Base-by-base conservation (phyloP, 495 filamentous ascomycete genomes). In the Terfezia boudieri region DNA sequence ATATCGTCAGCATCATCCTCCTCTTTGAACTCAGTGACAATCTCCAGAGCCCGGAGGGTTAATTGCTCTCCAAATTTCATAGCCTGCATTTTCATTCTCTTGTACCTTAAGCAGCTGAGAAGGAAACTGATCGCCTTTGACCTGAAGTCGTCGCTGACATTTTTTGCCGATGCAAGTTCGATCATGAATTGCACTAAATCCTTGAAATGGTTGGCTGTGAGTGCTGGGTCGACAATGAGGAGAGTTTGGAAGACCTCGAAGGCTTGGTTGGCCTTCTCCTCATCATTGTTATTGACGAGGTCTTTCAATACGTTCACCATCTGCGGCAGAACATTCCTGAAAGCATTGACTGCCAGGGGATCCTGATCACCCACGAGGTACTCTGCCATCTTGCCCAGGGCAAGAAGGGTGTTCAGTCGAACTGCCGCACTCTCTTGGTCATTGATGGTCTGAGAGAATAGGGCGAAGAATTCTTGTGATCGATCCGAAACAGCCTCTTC, bases 191-290 rank as follows among this genome's bases (percentile, higher is more conserved):
- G 78, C 50, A 96, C 71, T 35, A 98, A 73, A 63, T 95, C 83
- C 67, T 81, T 83, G 67, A 99, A 87, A 69, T 94, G 86, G 37
- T 74, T 72, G 56, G 79, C 83, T 26, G 95, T 70, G 35, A 96
- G 73, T n/a, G 81, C 75, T 23, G 82, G 79, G 61, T 96, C 88
- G 64, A 84, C 93, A 56, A 84, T 84, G 36, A 98, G 74, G 56
- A 96, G 76, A 36, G 84, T 94, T 70, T 98, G 92, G 75, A 98
- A 94, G 52, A 95, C 88, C 67, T 98, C 90, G 62, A 98, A 98
- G 7, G 81, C 82, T 62, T 89, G 82, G 68, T 85, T 83, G 51
- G 81, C 76, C 57, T 80, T 81, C 59, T 92, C 88, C 57, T 94
- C 89, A 62, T 96, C 81, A 9, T 77, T 74, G 35, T 74, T 72